These are phyloP conservation scores for Spergularia bocconei DNA, from an alignment of 148 eudicot genomes.

Conservation along the genomic window DNA sequence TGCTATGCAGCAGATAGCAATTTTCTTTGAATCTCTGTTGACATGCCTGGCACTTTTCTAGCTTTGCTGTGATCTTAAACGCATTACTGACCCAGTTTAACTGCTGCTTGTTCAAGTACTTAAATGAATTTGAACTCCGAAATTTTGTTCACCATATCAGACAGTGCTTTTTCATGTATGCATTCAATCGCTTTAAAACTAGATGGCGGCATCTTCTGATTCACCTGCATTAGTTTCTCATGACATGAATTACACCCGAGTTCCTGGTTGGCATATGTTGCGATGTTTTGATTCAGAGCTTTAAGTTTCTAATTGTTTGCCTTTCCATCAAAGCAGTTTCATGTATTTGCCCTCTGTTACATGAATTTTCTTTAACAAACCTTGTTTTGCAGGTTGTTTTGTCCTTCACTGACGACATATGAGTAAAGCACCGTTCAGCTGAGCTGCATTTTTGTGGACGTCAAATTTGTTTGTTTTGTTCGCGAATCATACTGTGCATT, in stretches of 20 bases:
- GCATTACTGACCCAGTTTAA: not conserved
- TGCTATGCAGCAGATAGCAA: not conserved
- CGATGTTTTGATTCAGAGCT: too few species aligned
- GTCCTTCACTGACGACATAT: constrained; percentile 57
- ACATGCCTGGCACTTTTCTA: not conserved
- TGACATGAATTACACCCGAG: not conserved
- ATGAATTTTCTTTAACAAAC: not conserved
- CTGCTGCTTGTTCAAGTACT: not conserved
- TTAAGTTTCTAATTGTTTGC: not conserved
- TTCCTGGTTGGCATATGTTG: too few species aligned
- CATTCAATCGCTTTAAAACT: not conserved
- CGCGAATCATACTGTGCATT: constrained; percentile 1
- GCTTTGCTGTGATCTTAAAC: not conserved
- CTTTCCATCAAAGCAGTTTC: not conserved
- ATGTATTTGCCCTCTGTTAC: not conserved
- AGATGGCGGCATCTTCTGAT: not conserved
- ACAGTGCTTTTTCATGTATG: not conserved
- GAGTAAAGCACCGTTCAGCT: not conserved
- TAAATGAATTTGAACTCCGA: too few species aligned
- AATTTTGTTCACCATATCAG: not conserved
- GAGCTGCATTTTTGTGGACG: not conserved
- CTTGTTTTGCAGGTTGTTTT: constrained; percentile 50
- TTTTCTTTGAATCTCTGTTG: not conserved
- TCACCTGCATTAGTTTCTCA: not conserved
- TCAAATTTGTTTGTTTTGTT: not conserved